Conservation (phyloP, 441 rosid genomes). For the Brassica balearica region DNA sequence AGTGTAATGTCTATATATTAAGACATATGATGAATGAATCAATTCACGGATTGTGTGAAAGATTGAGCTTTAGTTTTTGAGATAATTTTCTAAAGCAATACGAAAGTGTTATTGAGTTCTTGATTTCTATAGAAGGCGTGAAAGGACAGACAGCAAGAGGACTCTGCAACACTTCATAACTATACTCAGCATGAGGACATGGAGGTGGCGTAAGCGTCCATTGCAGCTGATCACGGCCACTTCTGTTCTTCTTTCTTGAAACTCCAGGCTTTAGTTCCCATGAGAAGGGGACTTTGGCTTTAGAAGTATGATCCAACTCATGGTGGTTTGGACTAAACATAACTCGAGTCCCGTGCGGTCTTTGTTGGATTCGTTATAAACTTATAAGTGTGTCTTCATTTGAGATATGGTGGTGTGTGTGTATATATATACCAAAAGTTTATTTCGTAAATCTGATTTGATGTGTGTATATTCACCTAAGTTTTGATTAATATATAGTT, state of each 20-base stretch:
- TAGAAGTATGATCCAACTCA: conserved; percentile 35
- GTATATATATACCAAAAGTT: neutral
- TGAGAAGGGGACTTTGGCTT: conserved; percentile 42
- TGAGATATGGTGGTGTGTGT: neutral
- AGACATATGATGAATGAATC: too few relatives aligned
- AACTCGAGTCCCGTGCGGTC: neutral
- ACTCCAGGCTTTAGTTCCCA: conserved; percentile 45
- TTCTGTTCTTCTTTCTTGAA: conserved; percentile 34
- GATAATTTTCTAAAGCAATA: too few relatives aligned
- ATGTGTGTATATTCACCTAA: conserved; percentile 43
- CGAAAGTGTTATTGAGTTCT: too few relatives aligned
- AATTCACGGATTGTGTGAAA: too few relatives aligned
- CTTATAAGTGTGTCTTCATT: neutral
- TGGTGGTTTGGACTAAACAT: conserved; percentile 36
- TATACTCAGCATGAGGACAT: conserved; percentile 30
- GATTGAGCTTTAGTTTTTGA: too few relatives aligned
- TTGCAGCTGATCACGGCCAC: conserved; percentile 27
- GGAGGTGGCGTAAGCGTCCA: conserved; percentile 42
- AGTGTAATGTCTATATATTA: too few relatives aligned
- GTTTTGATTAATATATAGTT: conserved; percentile 33
- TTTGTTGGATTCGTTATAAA: neutral
- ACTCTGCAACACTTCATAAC: conserved; percentile 19
- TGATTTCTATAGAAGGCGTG: too few relatives aligned
- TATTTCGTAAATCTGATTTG: conserved; percentile 22
- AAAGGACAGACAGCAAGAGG: conserved; percentile 29